Base-by-base conservation (phyloP, 805 yeast genomes). In the Candida fluviatilis region DNA sequence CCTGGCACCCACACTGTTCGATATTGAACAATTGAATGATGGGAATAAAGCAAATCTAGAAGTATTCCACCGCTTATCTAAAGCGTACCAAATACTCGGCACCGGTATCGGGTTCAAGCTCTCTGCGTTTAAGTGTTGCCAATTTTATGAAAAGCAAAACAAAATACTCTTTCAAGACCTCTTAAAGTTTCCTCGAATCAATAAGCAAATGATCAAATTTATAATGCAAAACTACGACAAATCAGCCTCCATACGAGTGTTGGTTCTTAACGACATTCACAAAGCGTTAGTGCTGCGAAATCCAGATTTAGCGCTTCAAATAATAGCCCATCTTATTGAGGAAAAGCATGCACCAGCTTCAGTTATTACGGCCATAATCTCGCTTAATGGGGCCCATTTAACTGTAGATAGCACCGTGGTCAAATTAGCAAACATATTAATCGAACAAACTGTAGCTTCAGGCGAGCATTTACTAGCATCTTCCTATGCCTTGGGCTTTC, bases 391-490 rank as follows among this genome's bases (percentile, higher is more conserved):
- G 10, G 10, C 10, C 10, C 6, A 21, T 21, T 6, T 21, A 6
- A 12, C 13, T 13, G 18, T n/a, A 7, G 13, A 17, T 10, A 14
- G 23, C 13, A 33, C 18, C 4, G 23, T 33, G 12, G 27, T 12
- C 24, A 24, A 14, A n/a, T 17, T 33, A 8, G 54, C 41, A 15
- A 49, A 46, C 24, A 18, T 45, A 17, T 19, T 59, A 7, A 39
- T 57, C 1, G 26, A 28, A 2, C 55, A 48, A 31, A 40, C 59
- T 2, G 40, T 43, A 4, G 13, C 37, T 3, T 40, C 45, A 10
- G 62, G 63, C 3, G 61, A 58, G 6, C 47, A 47, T 11, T 27
- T 57, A 8, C 35, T 56, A 6, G 60, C 59, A 3, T 28, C 52
- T 8, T 46, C 58, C 25, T 51, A 46, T 32, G 35, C 43, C 11